These are phyloP conservation scores for Didymella arachidicola DNA, from an alignment of 2,329 filamentous ascomycete species.

Conservation along the genomic window DNA sequence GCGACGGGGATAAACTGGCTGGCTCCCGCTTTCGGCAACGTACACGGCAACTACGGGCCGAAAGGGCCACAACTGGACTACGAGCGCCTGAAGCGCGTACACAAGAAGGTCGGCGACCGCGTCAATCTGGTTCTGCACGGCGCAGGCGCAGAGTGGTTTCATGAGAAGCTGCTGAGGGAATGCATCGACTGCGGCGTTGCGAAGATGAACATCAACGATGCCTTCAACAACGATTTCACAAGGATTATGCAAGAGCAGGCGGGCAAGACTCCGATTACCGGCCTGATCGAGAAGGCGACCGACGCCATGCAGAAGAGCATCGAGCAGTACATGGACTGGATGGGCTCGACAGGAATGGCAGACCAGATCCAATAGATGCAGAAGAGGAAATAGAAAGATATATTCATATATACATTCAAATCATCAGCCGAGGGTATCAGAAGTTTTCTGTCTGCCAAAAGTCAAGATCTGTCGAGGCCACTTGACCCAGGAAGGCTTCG, in stretches of 20 bases:
- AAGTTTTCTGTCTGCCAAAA: conserved; percentile 42
- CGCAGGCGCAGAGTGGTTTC: conserved; percentile 61
- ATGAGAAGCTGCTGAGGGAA: conserved; percentile 61
- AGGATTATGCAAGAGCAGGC: conserved; percentile 59
- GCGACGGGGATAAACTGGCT: conserved; percentile 76
- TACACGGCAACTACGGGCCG: conserved; percentile 76
- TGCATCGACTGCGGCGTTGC: conserved; percentile 64
- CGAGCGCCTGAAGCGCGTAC: conserved; percentile 52
- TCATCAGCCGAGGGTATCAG: conserved; percentile 22
- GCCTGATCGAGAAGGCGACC: conserved; percentile 63
- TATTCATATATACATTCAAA: conserved; percentile 7
- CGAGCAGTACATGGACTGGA: conserved; percentile 64
- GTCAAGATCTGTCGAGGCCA: conserved; percentile 38
- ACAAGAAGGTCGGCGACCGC: conserved; percentile 57
- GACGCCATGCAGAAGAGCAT: conserved; percentile 63
- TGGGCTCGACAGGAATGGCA: conserved; percentile 49
- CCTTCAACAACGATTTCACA: conserved; percentile 62
- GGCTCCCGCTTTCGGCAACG: conserved; percentile 78
- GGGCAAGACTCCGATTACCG: conserved; percentile 61
- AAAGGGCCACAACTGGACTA: conserved; percentile 61
- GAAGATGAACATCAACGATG: conserved; percentile 67
- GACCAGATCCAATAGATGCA: conserved; percentile 30
- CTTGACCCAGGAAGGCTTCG: conserved; percentile 43
- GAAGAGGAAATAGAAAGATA: conserved; percentile 12
- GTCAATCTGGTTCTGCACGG: conserved; percentile 66